Percentiles rank a stretch among this genome's conserved stretches.
These are phyloP conservation scores for Acanthamoeba lenticulata DNA, from an alignment of 208 protist species.

Conservation along the genomic window DNA sequence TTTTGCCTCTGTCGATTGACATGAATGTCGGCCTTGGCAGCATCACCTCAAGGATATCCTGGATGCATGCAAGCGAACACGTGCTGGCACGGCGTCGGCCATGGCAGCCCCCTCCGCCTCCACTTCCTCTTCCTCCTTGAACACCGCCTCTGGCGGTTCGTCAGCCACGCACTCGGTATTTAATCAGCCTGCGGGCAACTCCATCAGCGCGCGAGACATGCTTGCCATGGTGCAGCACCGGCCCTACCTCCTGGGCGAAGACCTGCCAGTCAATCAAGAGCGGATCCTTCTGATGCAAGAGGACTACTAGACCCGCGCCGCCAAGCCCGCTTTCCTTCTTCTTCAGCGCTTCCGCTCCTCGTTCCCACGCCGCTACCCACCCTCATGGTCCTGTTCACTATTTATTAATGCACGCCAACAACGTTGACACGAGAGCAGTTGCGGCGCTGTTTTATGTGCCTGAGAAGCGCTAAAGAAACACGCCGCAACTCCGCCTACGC, in stretches of 20 bases:
- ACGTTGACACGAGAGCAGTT: no score
- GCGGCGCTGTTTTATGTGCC: no score
- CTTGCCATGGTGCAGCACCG: constrained; percentile 32
- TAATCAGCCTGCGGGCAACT: constrained; percentile 26
- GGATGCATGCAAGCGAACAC: not conserved
- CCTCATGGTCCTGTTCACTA: no score
- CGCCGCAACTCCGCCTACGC: no score
- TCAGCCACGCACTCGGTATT: constrained; percentile 28
- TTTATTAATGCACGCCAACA: no score
- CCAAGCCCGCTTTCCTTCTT: no score
- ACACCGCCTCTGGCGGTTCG: not conserved
- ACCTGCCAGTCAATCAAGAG: constrained; percentile 53
- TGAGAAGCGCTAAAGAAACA: no score
- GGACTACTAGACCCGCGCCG: not conserved
- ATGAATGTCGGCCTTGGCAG: not conserved
- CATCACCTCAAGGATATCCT: constrained; percentile 53
- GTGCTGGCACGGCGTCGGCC: not conserved
- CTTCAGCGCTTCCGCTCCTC: no score
- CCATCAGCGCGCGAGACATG: constrained; percentile 27
- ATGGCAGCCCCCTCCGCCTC: not conserved
- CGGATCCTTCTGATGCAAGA: constrained; percentile 36
- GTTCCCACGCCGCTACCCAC: no score
- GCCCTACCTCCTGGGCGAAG: constrained; percentile 24
- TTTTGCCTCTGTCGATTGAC: not conserved
- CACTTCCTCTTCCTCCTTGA: not conserved